phyloP scores from a whole-genome alignment of 2,329 filamentous ascomycete species.

The Penicillium sp. region DNA sequence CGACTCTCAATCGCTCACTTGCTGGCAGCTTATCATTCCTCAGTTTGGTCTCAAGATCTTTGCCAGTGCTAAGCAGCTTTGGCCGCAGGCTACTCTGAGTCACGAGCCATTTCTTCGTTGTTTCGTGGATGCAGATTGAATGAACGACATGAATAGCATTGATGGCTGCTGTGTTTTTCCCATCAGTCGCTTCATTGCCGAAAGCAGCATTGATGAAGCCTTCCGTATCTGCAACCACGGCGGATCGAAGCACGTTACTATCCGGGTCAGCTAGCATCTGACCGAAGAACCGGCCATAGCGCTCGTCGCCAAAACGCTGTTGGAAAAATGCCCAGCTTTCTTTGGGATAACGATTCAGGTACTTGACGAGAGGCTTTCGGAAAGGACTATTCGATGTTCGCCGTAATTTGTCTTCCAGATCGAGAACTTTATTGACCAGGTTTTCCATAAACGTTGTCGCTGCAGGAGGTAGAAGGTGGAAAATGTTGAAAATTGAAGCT shows the following conservation, averaged over 20 bases:
- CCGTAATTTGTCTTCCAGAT: slow-evolving; percentile 78
- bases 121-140: slow-evolving; percentile 66
- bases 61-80: slow-evolving; percentile 61
- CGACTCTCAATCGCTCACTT: slow-evolving; percentile 73
- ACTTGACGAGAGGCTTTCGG: slow-evolving; percentile 82
- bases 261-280: slow-evolving; percentile 76
- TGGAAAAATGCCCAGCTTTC: slow-evolving; percentile 80
- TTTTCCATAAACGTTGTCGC: slow-evolving; percentile 88
- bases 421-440: slow-evolving; percentile 83
- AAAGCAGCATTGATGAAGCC: slow-evolving; percentile 63
- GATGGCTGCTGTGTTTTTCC: slow-evolving; percentile 72
- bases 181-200: slow-evolving; percentile 61
- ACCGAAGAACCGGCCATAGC: slow-evolving; percentile 84
- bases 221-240: slow-evolving; percentile 69
- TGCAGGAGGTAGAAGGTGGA: slow-evolving; percentile 87
- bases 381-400: slow-evolving; percentile 90
- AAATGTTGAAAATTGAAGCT: slow-evolving; percentile 91
- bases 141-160: slow-evolving; percentile 85
- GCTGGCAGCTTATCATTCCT: slow-evolving; percentile 66
- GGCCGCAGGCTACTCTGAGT: slow-evolving; percentile 55
- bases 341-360: slow-evolving; percentile 86
- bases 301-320: slow-evolving; percentile 75
- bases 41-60: slow-evolving; percentile 72
- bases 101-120: slow-evolving; percentile 63
- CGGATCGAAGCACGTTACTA: slow-evolving; percentile 69